Base-by-base conservation (phyloP, 2,329 filamentous ascomycete genomes). In the Arachnomyces sp. region DNA sequence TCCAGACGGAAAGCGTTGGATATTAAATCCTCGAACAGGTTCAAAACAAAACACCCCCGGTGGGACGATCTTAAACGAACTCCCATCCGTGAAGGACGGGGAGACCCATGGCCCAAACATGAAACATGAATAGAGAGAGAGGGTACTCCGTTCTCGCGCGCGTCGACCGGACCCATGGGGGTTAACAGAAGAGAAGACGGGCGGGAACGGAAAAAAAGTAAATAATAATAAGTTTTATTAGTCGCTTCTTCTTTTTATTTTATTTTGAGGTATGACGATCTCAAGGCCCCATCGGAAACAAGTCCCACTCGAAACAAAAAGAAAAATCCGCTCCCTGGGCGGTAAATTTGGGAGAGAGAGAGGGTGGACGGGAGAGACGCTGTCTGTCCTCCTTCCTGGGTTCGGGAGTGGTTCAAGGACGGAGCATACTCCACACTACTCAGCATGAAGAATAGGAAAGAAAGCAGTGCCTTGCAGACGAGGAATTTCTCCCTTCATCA, bases 21-120 rank as follows among this genome's bases (percentile, higher is more conserved):
- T 57, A 58, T 65, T 66, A 65, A 66, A 65, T 66, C 45, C 37
- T 44, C 48, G 33, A 39, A 36, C 15, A 30, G 32, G n/a, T n/a
- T n/a, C n/a, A n/a, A n/a, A n/a, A 15, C 36, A 42, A 34, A 11
- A 60, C 40, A 52, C 52, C 38, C 47, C 34, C 47, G 42, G 43
- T 46, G 49, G 25, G 34, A 34, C 21, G 21, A 25, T 9, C 21
- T 25, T 9, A 53, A 50, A 39, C 42, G 40, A 46, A 39, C 43
- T 49, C 47, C 48, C 51, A 51, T 44, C 51, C 32, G 46, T 50
- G 42, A 40, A 49, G 52, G 54, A 55, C 53, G 51, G 18, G 52
- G 44, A 56, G 21, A 9, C 21, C 21, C 21, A 25, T 25, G 9
- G 9, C 9, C 21, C 21, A 45, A 57, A 59, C 47, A 48, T 65